A percentile compares a stretch with the other conserved stretches of the same genome.
These are phyloP conservation scores for Backusella sp. DNA, from an alignment of 192 early-diverging fungal genomes.

Conservation along the genomic window DNA sequence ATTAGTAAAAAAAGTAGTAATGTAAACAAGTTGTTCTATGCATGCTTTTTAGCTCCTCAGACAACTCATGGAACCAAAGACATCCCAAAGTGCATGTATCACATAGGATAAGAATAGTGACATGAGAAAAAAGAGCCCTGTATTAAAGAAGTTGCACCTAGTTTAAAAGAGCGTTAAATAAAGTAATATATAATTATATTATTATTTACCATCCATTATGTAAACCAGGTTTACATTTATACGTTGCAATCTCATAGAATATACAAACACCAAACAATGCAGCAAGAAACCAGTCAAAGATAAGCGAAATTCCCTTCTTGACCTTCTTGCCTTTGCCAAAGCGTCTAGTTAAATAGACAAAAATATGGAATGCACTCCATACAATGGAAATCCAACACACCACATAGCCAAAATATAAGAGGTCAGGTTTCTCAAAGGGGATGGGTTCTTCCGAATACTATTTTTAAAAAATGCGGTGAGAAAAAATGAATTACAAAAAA, in stretches of 20 bases:
- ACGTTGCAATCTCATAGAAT: conserved; percentile 11
- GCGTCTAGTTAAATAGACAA: conserved; percentile 17
- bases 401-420: conserved; percentile 5
- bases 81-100: conserved; percentile 7
- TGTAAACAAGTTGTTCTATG: background rate
- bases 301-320: background rate
- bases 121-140: conserved; percentile 9
- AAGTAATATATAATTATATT: too few relatives aligned
- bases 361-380: conserved; percentile 10
- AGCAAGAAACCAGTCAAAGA: background rate
- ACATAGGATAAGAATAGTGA: conserved; percentile 8
- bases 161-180: too few relatives aligned
- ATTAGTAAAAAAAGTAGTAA: background rate
- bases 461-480: background rate
- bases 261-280: conserved; percentile 9
- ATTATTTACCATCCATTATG: conserved; percentile 12
- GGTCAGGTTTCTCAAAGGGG: background rate
- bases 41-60: background rate
- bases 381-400: conserved; percentile 1
- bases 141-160: conserved; percentile 9
- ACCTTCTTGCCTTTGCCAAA: conserved; percentile 5
- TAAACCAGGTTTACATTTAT: conserved; percentile 12
- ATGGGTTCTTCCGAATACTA: conserved; percentile 1
- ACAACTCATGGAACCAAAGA: conserved; percentile 3
- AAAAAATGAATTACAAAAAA: background rate